Conservation (phyloP, 495 filamentous ascomycete genomes). For the Aspergillus heteromorphus region DNA sequence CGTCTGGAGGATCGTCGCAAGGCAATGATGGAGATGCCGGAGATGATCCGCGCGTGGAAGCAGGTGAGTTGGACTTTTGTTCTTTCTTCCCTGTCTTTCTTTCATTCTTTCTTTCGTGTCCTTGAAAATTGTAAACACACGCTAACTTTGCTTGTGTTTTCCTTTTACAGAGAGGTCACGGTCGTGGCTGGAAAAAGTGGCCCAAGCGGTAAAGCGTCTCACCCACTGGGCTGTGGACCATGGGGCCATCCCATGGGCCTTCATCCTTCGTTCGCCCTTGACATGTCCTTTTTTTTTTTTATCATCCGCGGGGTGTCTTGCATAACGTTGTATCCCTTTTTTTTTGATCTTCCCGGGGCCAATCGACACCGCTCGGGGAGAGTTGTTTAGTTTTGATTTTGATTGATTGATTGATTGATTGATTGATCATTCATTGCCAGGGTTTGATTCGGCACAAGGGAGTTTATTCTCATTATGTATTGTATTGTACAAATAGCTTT, state of each 20-base stretch:
- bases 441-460: slow-evolving; percentile 31
- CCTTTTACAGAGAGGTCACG: slow-evolving; percentile 66
- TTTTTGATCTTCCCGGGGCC: slow-evolving; percentile 18
- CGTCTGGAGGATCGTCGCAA: slow-evolving; percentile 81
- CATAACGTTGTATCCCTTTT: slow-evolving; percentile 21
- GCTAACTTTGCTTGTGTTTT: slow-evolving; percentile 7
- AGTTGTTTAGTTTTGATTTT: no score
- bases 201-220: slow-evolving; percentile 51
- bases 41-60: slow-evolving; percentile 87
- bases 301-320: slow-evolving; percentile 20
- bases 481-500: slow-evolving; percentile 19
- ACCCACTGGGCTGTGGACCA: slow-evolving; percentile 15
- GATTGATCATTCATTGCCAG: slow-evolving; percentile 27
- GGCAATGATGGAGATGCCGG: slow-evolving; percentile 88
- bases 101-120: neutral
- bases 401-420: no score
- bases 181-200: slow-evolving; percentile 85
- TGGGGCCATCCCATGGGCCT: no score
- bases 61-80: slow-evolving; percentile 55
- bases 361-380: slow-evolving; percentile 4
- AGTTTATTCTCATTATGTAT: slow-evolving; percentile 19
- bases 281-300: no score
- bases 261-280: slow-evolving; percentile 8
- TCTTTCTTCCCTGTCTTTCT: slow-evolving; percentile 9
- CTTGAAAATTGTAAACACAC: neutral